These are phyloP conservation scores for Termitomyces heimii DNA, from an alignment of 768 basidiomycete species.

Conservation along the genomic window DNA sequence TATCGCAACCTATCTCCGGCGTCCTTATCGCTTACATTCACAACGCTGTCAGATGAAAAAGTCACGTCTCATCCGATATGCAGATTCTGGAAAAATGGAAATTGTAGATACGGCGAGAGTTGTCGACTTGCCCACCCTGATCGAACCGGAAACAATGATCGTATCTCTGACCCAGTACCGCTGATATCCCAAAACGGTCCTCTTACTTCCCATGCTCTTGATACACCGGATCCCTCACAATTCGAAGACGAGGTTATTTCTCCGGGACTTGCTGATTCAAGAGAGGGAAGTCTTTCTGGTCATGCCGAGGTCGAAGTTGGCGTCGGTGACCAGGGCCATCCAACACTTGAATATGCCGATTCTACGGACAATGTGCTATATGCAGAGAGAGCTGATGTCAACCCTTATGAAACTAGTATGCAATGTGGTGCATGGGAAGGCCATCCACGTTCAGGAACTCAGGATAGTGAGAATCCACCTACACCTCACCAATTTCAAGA, in stretches of 20 bases:
- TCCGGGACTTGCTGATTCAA: too few relatives aligned
- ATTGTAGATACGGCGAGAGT: slow-evolving; percentile 6
- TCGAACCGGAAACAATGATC: neutral
- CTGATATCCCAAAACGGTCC: neutral
- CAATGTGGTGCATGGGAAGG: neutral
- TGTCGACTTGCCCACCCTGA: slow-evolving; percentile 9
- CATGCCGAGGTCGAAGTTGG: neutral
- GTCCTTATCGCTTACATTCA: neutral
- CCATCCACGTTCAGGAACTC: neutral
- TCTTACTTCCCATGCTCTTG: neutral
- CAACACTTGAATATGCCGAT: neutral
- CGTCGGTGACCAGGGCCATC: neutral
- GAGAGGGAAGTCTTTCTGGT: neutral
- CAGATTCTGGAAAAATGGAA: slow-evolving; percentile 6
- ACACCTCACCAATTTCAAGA: neutral
- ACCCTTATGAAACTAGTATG: neutral
- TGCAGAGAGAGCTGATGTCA: neutral
- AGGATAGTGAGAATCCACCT: neutral
- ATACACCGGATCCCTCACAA: neutral
- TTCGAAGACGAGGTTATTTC: neutral
- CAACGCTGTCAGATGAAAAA: neutral
- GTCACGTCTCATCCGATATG: neutral
- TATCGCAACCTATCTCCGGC: neutral
- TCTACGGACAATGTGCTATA: neutral
- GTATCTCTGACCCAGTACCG: neutral